phyloP scores from a whole-genome alignment of 805 yeast genomes.

The Candida golubevii region DNA sequence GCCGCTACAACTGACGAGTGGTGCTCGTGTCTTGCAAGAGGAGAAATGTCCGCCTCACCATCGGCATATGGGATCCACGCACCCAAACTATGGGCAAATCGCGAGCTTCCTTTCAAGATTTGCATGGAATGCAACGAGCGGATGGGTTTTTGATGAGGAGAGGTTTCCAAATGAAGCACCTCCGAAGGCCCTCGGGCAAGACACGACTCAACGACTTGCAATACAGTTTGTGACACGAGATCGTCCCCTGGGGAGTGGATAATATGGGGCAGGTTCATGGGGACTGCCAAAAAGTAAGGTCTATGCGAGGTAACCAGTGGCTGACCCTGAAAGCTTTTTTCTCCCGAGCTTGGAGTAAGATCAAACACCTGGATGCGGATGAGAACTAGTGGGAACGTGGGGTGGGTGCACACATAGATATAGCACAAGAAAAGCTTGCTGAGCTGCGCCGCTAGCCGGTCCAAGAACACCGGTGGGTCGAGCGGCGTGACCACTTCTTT shows the following conservation, averaged over 20 bases:
- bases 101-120: slow-evolving; percentile 55
- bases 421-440: slow-evolving; percentile 55
- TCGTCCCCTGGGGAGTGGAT: slow-evolving; percentile 50
- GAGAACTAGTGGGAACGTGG: slow-evolving; percentile 54
- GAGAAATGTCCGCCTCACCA: slow-evolving; percentile 59
- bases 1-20: slow-evolving; percentile 35
- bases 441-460: slow-evolving; percentile 44
- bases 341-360: slow-evolving; percentile 16
- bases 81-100: slow-evolving; percentile 61
- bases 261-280: slow-evolving; percentile 60
- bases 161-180: slow-evolving; percentile 34
- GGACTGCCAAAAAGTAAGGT: slow-evolving; percentile 65
- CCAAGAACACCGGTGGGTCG: slow-evolving; percentile 50
- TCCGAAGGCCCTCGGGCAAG: slow-evolving; percentile 43
- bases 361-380: slow-evolving; percentile 71
- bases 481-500: slow-evolving; percentile 32
- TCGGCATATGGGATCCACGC: slow-evolving; percentile 74
- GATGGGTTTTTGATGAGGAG: slow-evolving; percentile 33
- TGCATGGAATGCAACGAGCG: slow-evolving; percentile 53
- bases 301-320: slow-evolving; percentile 50
- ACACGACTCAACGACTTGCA: slow-evolving; percentile 57
- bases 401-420: slow-evolving; percentile 63
- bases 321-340: neutral
- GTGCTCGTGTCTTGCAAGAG: slow-evolving; percentile 43
- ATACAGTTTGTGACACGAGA: slow-evolving; percentile 46